Evolutionary conservation across 352 stramenopile species (phyloP).

Genomic region (Pythium aphanidermatum): DNA sequence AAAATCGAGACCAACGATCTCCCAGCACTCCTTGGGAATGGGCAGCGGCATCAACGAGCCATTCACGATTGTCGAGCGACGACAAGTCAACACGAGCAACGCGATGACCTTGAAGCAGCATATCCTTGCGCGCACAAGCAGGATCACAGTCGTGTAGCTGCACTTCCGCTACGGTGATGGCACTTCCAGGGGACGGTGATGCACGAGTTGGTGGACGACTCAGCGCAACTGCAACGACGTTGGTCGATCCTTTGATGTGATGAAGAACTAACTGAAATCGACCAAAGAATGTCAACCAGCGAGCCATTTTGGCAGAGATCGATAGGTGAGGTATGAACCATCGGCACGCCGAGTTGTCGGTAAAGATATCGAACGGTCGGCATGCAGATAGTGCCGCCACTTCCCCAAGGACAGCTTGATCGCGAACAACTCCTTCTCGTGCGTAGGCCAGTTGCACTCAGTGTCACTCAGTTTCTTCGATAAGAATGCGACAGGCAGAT

Average conservation of each 20-base stretch:
- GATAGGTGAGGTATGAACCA: slow-evolving; percentile 14
- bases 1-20: slow-evolving; percentile 15
- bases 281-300: slow-evolving; percentile 16
- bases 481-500: slow-evolving; percentile 23
- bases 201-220: too few relatives aligned
- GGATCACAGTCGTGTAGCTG: background rate
- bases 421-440: slow-evolving; percentile 18
- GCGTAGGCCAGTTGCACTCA: slow-evolving; percentile 14
- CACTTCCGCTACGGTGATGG: too few relatives aligned
- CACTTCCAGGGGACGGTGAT: too few relatives aligned
- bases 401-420: slow-evolving; percentile 19
- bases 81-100: too few relatives aligned
- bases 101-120: background rate
- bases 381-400: slow-evolving; percentile 17
- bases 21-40: slow-evolving; percentile 14
- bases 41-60: slow-evolving; percentile 8
- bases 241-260: slow-evolving; percentile 6
- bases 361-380: slow-evolving; percentile 12
- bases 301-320: slow-evolving; percentile 11
- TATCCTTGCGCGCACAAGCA: background rate
- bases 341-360: slow-evolving; percentile 14
- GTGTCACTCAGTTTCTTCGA: slow-evolving; percentile 21
- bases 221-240: background rate
- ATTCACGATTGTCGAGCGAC: too few relatives aligned
- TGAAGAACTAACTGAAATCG: slow-evolving; percentile 16